These are phyloP conservation scores for Epichloe sibirici DNA, from an alignment of 2,329 filamentous ascomycete species.

Conservation along the genomic window DNA sequence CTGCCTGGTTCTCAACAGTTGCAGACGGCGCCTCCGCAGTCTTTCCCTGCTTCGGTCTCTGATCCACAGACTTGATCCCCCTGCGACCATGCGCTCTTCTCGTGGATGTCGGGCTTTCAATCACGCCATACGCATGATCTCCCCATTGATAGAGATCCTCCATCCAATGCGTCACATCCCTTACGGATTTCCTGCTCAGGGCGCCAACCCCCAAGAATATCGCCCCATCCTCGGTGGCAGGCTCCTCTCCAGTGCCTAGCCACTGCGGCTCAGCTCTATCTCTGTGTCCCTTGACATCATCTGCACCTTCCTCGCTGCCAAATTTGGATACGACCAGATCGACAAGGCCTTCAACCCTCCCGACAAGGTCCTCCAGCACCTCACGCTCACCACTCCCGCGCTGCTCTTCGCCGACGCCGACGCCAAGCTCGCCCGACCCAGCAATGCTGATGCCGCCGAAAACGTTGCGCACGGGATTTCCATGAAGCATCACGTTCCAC, in stretches of 20 bases:
- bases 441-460: slow-evolving; percentile 80
- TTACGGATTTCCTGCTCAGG: slow-evolving; percentile 57
- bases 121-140: slow-evolving; percentile 71
- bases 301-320: slow-evolving; percentile 35
- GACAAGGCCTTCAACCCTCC: slow-evolving; percentile 68
- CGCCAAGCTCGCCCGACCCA: slow-evolving; percentile 78
- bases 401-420: slow-evolving; percentile 92
- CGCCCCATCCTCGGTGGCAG: slow-evolving; percentile 64
- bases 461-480: slow-evolving; percentile 70
- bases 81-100: slow-evolving; percentile 35
- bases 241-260: slow-evolving; percentile 60
- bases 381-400: slow-evolving; percentile 88
- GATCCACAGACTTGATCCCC: slow-evolving; percentile 9
- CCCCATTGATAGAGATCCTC: slow-evolving; percentile 79
- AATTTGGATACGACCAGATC: slow-evolving; percentile 84
- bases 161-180: slow-evolving; percentile 72
- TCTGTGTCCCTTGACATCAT: slow-evolving; percentile 12
- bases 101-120: slow-evolving; percentile 61
- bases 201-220: slow-evolving; percentile 74
- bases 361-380: slow-evolving; percentile 79
- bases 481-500: slow-evolving; percentile 86
- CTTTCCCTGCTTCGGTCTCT: background rate
- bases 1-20: background rate
- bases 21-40: background rate
- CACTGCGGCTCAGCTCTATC: slow-evolving; percentile 33